Evolutionary conservation across 148 eudicot species (phyloP), one percentile per base, ranked within the genome.

Genomic region (Gaultheria prostrata): DNA sequence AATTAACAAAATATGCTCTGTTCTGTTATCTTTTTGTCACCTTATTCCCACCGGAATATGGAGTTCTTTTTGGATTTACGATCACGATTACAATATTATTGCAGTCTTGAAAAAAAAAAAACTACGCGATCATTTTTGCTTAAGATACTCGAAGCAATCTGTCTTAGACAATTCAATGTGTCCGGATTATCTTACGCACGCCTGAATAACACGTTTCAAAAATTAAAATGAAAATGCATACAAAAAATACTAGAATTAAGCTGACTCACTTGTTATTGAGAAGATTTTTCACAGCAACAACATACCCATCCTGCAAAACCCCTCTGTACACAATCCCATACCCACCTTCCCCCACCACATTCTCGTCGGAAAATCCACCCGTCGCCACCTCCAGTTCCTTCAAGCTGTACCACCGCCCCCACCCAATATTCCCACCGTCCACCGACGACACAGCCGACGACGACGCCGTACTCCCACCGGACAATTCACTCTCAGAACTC

Each of bases 321-420:
- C 98, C 98, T 80, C 87, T 91, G 65, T 91, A 95, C 33, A 95
- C 98, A 69, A 95, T 49, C 1, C 98, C 98, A 45, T 94, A 94
- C 0, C 98, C 98, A 33, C 98, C 98, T 89, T 94, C 97, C 7
- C 98, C 98, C 56, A 95, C 87, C 79, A 94, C 92, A 89, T 90
- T 89, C 80, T 95, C 94, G 1, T 49, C 89, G 5, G 87, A 69
- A 79, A 95, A 95, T 35, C 94, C 91, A 83, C 85, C 81, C 46
- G 98, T 94, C 82, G 98, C 98, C 30, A 76, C 20, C 84, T 94
- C 92, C 56, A 95, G 95, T 90, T 95, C 98, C 74, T 81, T 90
- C 86, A 95, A 84, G 57, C 92, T 89, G 83, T 91, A 93, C 98
- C 98, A 95, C 83, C 91, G 72, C 3, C 98, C 98, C 98, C 98